phyloP scores from a whole-genome alignment of 768 basidiomycete species.

The Guyanaporus albipodus region DNA sequence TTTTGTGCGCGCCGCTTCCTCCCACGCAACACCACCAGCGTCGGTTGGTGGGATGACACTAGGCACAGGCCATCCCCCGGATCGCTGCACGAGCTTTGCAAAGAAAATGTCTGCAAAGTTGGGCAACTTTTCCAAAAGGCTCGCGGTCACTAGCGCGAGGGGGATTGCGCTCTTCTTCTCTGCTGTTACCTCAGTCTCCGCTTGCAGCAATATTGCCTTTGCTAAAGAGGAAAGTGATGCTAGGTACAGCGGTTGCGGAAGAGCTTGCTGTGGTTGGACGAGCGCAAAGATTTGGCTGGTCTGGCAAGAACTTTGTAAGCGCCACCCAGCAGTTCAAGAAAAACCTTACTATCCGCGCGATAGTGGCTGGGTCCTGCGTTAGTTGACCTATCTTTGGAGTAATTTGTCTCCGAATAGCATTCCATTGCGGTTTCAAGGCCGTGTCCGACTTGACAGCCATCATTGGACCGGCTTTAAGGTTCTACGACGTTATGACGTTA shows the following conservation, averaged over 20 bases:
- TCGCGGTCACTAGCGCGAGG: slow-evolving; percentile 66
- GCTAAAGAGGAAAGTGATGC: slow-evolving; percentile 85
- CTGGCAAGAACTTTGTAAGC: slow-evolving; percentile 24
- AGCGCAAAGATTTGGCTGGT: slow-evolving; percentile 42
- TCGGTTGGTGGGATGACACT: slow-evolving; percentile 52
- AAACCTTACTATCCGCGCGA: slow-evolving; percentile 58
- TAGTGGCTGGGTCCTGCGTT: slow-evolving; percentile 62
- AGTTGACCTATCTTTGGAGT: slow-evolving; percentile 86
- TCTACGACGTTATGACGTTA: slow-evolving; percentile 32
- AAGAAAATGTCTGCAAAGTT: slow-evolving; percentile 74
- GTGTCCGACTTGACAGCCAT: slow-evolving; percentile 58
- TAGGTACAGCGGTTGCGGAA: slow-evolving; percentile 49
- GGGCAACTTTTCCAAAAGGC: slow-evolving; percentile 56
- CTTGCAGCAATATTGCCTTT: slow-evolving; percentile 86
- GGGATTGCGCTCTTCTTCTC: slow-evolving; percentile 83
- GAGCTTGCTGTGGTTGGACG: slow-evolving; percentile 30
- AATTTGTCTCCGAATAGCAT: slow-evolving; percentile 67
- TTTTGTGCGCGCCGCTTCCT: slow-evolving; percentile 39
- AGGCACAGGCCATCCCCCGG: slow-evolving; percentile 86
- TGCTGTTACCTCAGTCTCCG: slow-evolving; percentile 89
- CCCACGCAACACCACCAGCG: slow-evolving; percentile 47
- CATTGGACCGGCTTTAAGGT: slow-evolving; percentile 63
- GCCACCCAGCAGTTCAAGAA: slow-evolving; percentile 5
- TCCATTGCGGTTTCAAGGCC: slow-evolving; percentile 57
- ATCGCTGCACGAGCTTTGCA: slow-evolving; percentile 79